A percentile compares a stretch with the other conserved stretches of the same genome.
These are phyloP conservation scores for Fusarium sp. DNA, from an alignment of 2,329 filamentous ascomycete genomes.

Conservation along the genomic window DNA sequence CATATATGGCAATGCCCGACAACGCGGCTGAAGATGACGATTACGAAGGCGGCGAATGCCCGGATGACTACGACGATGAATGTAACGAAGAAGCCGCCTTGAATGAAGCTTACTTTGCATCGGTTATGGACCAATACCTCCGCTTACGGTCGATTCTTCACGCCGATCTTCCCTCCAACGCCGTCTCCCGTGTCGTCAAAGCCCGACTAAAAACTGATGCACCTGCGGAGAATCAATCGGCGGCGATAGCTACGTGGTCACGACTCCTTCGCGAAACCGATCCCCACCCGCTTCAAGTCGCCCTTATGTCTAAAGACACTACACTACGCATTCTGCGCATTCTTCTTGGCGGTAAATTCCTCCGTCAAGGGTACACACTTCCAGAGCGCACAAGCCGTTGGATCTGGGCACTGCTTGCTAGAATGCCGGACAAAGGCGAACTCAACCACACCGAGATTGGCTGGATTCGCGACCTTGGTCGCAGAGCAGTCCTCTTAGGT, in stretches of 20 bases:
- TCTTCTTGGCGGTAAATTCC: slow-evolving; percentile 69
- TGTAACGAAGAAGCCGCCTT: slow-evolving; percentile 50
- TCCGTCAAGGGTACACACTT: slow-evolving; percentile 66
- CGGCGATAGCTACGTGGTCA: slow-evolving; percentile 61
- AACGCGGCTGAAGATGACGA: slow-evolving; percentile 41
- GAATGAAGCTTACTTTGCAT: slow-evolving; percentile 71
- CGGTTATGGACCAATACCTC: slow-evolving; percentile 71
- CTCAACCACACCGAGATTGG: slow-evolving; percentile 79
- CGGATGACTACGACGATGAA: slow-evolving; percentile 38
- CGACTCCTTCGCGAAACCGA: slow-evolving; percentile 60
- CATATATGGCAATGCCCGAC: slow-evolving; percentile 72
- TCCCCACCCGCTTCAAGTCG: slow-evolving; percentile 66
- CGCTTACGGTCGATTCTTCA: slow-evolving; percentile 70
- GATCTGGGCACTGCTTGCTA: slow-evolving; percentile 84
- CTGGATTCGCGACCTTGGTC: slow-evolving; percentile 79
- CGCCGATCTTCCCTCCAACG: slow-evolving; percentile 59
- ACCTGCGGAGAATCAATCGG: slow-evolving; percentile 59
- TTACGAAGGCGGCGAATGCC: slow-evolving; percentile 41
- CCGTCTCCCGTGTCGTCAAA: slow-evolving; percentile 60
- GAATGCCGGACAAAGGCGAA: slow-evolving; percentile 76
- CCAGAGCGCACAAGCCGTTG: slow-evolving; percentile 77
- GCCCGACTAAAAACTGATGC: slow-evolving; percentile 65
- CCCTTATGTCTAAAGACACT: slow-evolving; percentile 71
- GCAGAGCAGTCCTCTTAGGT: slow-evolving; percentile 72
- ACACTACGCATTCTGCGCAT: slow-evolving; percentile 73